These are phyloP conservation scores for Neurospora sp. DNA, from an alignment of 495 filamentous ascomycete species.

Conservation along the genomic window DNA sequence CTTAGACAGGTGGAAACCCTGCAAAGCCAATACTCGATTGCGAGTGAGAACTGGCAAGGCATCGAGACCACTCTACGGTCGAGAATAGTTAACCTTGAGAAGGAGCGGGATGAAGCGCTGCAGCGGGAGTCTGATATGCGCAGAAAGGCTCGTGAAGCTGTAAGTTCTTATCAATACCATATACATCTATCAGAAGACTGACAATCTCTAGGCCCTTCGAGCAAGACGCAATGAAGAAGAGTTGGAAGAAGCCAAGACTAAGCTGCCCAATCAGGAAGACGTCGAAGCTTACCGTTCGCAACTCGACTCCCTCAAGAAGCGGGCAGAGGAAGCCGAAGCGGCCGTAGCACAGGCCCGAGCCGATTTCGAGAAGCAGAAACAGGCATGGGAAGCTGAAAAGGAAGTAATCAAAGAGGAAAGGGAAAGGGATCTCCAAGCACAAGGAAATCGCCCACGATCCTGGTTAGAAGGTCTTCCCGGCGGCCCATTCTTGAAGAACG, in stretches of 20 bases:
- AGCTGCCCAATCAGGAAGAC: constrained; percentile 47
- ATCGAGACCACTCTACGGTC: constrained; percentile 76
- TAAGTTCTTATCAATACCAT: constrained; percentile 30
- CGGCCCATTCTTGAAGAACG: constrained; percentile 25
- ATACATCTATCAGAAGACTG: constrained; percentile 9
- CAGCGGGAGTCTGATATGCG: constrained; percentile 76
- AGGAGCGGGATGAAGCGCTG: constrained; percentile 77
- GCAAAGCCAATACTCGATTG: constrained; percentile 88
- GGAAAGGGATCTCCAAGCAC: not conserved
- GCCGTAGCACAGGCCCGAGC: constrained; percentile 43
- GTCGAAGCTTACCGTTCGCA: constrained; percentile 49
- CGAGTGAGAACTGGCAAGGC: constrained; percentile 95
- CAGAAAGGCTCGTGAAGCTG: constrained; percentile 75
- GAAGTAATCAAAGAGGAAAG: constrained; percentile 51
- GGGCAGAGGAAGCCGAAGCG: constrained; percentile 54
- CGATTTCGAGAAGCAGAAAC: constrained; percentile 39
- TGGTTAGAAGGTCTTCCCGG: constrained; percentile 53
- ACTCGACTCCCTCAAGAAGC: constrained; percentile 51
- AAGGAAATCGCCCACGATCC: constrained; percentile 48
- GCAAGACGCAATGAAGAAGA: constrained; percentile 73
- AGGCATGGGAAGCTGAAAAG: constrained; percentile 61
- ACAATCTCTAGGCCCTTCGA: constrained; percentile 51
- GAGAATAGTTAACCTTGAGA: constrained; percentile 66
- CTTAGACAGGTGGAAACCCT: constrained; percentile 90
- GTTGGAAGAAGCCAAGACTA: constrained; percentile 58